Base-by-base conservation (phyloP, 176 grass and related monocot species). In the Panicum miliaceum region DNA sequence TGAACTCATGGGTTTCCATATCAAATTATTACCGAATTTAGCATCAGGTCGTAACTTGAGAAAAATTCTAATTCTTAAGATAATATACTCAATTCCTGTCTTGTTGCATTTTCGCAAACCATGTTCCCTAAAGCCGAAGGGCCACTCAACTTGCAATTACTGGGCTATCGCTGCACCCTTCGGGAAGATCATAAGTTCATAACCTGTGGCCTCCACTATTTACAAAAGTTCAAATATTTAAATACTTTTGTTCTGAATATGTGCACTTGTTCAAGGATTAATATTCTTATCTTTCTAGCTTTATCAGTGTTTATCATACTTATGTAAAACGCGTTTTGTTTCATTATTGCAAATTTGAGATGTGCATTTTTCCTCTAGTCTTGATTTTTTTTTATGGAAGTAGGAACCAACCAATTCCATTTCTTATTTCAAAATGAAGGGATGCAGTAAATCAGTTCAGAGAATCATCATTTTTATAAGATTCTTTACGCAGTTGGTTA, bases 381-480 rank as follows among this genome's bases (percentile, higher is more conserved):
- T 12, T 27, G 29, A 45, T 52, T 73, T 22, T 54, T 67, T 63
- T 79, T 19, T 45, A 50, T 59, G 26, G 36, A 23, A 67, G 9
- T 68, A 59, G 38, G 43, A 43, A 37, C 5, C 9, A 26, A 10
- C 19, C 19, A 9, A 56, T 53, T 87, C 1, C 41, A 83, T 41
- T 56, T 79, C 29, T 45, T 35, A 72, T 71, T 84, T 38, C 59
- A 46, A 63, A 79, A 65, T 32, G 13, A 12, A 3, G 13, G 12
- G 54, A 71, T 70, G 25, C 19, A 50, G 43, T 9, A 18, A 41
- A 12, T 50, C 8, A 14, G 26, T 14, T 67, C n/a, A 34, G 19
- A 79, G 2, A 57, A 47, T 61, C 3, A 8, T 71, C 57, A 59
- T 47, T 48, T 71, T 70, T 82, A n/a, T 52, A 56, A 65, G 35